Base-by-base conservation (phyloP, 352 stramenopile genomes). In the Globisporangium camurandrum region DNA sequence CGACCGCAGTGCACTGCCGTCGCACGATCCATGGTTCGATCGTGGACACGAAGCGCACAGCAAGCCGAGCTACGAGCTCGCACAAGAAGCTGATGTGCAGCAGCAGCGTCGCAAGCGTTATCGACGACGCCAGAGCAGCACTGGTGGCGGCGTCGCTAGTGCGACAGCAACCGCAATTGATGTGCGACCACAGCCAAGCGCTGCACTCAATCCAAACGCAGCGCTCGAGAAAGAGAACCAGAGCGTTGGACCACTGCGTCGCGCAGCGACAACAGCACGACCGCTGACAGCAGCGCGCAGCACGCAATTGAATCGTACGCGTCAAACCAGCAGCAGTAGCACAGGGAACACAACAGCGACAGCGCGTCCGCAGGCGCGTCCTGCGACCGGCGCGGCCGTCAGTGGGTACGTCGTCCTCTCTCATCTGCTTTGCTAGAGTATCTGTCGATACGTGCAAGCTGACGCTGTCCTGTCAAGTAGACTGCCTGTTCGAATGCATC, bases 1-100 rank as follows among this genome's bases (percentile, higher is more conserved):
- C 5, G 33, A 23, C 17, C 54, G 46, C 24, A 49, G 51, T n/a
- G 36, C 45, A 23, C 52, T 53, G n/a, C n/a, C 46, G 1, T 30
- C 52, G n/a, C 73, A 80, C 49, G 74, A 88, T 45, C 33, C 60
- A 47, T 90, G 79, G 79, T 90, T 90, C 51, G 70, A 88, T 42
- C 47, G 61, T 31, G 40, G 75, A 23, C 79, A 90, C 45, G 6
- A 42, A 14, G 24, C 67, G 36, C 79, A 88, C 65, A 86, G 71
- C 46, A 69, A 64, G 46, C 62, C 76, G 28, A 86, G 72, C 49
- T 71, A 65, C 11, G 78, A 85, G 54, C 50, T 79, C 27, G 64
- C 71, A 12, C 56, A 61, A 40, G 48, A 78, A 12, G 55, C 46
- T 2, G 56, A 54, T 2, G 31, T 33, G 38, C 42, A 61, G 41